Evolutionary conservation across 148 eudicot genomes (phyloP).

Genomic region (Camellia granthamiana): DNA sequence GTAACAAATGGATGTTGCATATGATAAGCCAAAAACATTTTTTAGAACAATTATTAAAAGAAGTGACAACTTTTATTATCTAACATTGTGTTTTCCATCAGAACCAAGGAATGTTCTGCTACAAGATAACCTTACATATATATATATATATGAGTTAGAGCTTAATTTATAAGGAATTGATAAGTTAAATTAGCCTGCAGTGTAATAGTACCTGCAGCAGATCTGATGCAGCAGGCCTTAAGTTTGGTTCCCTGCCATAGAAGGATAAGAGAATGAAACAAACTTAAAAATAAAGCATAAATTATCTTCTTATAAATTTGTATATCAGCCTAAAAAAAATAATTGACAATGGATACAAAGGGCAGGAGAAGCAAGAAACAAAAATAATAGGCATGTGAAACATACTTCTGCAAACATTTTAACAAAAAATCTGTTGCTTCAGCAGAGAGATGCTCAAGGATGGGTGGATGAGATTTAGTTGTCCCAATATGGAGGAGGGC

Average conservation of each 20-base stretch:
- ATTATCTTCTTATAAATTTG: no score
- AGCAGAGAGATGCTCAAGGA: slow-evolving; percentile 75
- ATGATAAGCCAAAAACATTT: neutral
- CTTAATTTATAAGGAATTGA: neutral
- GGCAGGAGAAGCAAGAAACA: neutral
- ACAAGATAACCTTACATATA: neutral
- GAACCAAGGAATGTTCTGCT: neutral
- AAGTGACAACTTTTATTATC: neutral
- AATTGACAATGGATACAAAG: neutral
- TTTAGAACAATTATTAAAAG: neutral
- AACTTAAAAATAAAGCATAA: neutral
- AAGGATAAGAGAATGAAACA: slow-evolving; percentile 10
- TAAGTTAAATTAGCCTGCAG: neutral
- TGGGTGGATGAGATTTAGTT: slow-evolving; percentile 83
- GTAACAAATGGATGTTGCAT: slow-evolving; percentile 84
- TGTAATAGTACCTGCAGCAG: slow-evolving; percentile 49
- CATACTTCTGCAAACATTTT: slow-evolving; percentile 79
- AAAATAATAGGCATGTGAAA: neutral
- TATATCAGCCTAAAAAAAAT: neutral
- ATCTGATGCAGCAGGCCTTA: slow-evolving; percentile 74
- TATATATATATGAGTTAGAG: neutral
- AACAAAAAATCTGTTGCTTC: slow-evolving; percentile 76
- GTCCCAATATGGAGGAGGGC: slow-evolving; percentile 82
- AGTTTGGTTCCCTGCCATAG: slow-evolving; percentile 56
- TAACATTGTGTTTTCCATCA: no score